These are phyloP conservation scores for Microbotryomycetes sp. DNA, from an alignment of 1,284 basidiomycete genomes.

Conservation along the genomic window DNA sequence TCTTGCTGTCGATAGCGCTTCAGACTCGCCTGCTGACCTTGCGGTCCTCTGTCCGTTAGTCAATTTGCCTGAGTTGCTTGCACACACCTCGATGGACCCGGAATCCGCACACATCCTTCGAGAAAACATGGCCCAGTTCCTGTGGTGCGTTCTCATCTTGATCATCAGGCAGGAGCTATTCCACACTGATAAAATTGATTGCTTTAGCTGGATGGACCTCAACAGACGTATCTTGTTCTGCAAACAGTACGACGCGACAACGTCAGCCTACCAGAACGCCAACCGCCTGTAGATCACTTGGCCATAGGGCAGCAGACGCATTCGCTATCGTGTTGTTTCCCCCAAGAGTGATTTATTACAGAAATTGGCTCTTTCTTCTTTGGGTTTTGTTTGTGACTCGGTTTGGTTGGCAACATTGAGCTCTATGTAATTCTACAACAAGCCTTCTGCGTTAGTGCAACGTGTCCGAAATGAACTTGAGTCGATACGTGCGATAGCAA, in stretches of 20 bases:
- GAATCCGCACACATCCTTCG: conserved; percentile 75
- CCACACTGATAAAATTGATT: neutral
- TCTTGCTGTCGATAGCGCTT: conserved; percentile 18
- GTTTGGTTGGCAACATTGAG: neutral
- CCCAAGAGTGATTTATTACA: too few relatives aligned
- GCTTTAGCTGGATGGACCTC: conserved; percentile 29
- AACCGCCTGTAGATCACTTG: too few relatives aligned
- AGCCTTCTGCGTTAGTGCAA: neutral
- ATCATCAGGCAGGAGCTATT: neutral
- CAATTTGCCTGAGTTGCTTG: conserved; percentile 65
- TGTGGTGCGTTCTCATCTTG: conserved; percentile 57
- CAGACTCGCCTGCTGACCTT: neutral
- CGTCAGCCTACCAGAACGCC: conserved; percentile 34
- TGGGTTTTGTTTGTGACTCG: neutral
- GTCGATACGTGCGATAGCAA: neutral
- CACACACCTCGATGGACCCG: conserved; percentile 81
- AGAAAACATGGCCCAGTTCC: conserved; percentile 84
- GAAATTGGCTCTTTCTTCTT: too few relatives aligned
- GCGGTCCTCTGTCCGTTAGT: conserved; percentile 41
- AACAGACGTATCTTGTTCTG: conserved; percentile 29
- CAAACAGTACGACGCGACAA: conserved; percentile 26
- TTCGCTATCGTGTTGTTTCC: too few relatives aligned
- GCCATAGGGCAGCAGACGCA: too few relatives aligned
- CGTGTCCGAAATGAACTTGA: neutral
- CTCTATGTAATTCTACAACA: neutral